These are phyloP conservation scores for Capsicum baccatum DNA, from an alignment of 257 asterid genomes.

Conservation along the genomic window DNA sequence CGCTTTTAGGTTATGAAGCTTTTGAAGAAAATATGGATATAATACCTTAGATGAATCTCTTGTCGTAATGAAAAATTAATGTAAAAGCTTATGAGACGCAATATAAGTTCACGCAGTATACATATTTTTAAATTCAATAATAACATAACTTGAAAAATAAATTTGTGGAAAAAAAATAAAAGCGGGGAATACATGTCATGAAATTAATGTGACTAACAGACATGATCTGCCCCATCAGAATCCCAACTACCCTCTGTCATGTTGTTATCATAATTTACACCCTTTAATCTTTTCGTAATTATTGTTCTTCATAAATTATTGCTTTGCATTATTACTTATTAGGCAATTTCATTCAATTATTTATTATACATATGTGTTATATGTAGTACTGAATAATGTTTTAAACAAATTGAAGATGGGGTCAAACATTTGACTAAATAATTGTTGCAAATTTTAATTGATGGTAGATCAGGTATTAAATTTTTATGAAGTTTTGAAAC, in stretches of 20 bases:
- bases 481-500: not conserved
- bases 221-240: constrained; percentile 13
- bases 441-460: not conserved
- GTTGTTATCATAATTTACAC: constrained; percentile 2
- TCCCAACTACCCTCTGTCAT: not conserved
- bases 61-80: not conserved
- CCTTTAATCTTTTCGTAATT: not conserved
- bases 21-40: too few relatives aligned
- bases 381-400: not conserved
- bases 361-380: not conserved
- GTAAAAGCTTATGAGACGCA: accelerated
- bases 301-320: not conserved
- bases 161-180: not conserved
- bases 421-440: not conserved
- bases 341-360: not conserved
- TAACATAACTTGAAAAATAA: not conserved
- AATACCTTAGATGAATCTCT: not conserved
- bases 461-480: not conserved
- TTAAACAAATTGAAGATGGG: not conserved
- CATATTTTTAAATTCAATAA: not conserved
- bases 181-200: not conserved
- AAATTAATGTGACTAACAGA: not conserved
- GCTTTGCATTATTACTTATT: not conserved
- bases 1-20: too few relatives aligned
- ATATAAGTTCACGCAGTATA: not conserved